Evolutionary conservation across 192 early-diverging fungal species (phyloP), one percentile per base, ranked within the genome.

Genomic region (Oehlia diaphana): DNA sequence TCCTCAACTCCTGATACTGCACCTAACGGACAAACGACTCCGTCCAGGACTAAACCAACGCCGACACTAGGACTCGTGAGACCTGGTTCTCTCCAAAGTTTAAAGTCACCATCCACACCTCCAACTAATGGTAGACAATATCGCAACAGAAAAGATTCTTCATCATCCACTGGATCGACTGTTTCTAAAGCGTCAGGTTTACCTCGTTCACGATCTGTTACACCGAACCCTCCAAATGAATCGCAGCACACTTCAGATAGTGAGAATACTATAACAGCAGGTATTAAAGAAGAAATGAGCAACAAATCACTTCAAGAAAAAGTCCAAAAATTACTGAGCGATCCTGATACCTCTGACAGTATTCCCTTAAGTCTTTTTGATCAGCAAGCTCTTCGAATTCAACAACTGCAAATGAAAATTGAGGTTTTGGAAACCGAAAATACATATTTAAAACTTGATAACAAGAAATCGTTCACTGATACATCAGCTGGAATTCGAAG

Each of bases 371-470:
- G 76, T 28, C 42, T 58, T 9, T 63, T 74, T 21, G 82, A 85
- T 58, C 80, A 82, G 31, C 75, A 81, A n/a, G 80, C 82, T 6
- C 77, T 85, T 31, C 83, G 83, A 5, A 65, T 91, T n/a, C 89
- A 92, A 63, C 89, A 92, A 69, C 82, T 93, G 26, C 88, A 88
- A 63, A 76, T 91, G 44, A 87, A 91, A 23, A 85, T 93, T 49
- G 92, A 92, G 37, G 87, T 91, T 65, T 86, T 92, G 9, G 89
- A 93, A 72, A 91, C 92, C 0, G 92, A 94, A 77, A 94, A 94
- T 74, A 88, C 88, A 47, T 83, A 90, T 31, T 83, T 94, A 47
- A 91, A 92, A 47, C 82, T 92, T 0, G 89, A 93, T 75, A 88
- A 90, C 65, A 87, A 86, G 26, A 90, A 94, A 73, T 89, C 89